A percentile compares a stretch with the other conserved stretches of the same genome.
phyloP scores from a whole-genome alignment of 2,329 filamentous ascomycete genomes.

The Epichloe amarillans region DNA sequence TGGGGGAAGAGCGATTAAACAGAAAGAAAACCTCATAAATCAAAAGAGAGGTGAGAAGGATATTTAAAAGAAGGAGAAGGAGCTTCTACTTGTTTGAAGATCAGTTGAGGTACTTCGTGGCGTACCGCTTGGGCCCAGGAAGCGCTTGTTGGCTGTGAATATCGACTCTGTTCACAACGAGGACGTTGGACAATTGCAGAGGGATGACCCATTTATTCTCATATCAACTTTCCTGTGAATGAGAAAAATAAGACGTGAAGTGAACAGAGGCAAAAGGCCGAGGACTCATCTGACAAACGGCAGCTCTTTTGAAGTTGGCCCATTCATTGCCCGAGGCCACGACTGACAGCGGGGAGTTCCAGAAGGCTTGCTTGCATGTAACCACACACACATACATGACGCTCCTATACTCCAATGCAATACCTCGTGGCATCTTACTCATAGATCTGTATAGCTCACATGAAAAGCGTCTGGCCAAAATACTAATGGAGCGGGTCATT shows the following conservation, averaged over 20 bases:
- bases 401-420: neutral
- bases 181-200: neutral
- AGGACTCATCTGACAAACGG: slow-evolving; percentile 1
- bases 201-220: neutral
- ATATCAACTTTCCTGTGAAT: neutral
- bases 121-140: neutral
- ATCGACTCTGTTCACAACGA: neutral
- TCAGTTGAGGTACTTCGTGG: neutral
- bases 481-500: neutral
- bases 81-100: neutral
- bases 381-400: slow-evolving; percentile 2
- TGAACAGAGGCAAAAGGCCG: neutral
- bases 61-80: neutral
- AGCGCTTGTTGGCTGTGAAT: neutral
- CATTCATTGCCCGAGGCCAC: neutral
- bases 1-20: neutral
- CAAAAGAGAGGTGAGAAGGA: neutral
- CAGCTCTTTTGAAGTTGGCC: neutral
- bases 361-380: neutral
- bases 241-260: neutral
- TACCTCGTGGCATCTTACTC: slow-evolving; percentile 1
- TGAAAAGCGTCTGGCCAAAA: neutral
- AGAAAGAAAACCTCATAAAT: neutral
- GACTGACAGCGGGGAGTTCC: neutral
- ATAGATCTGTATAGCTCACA: neutral